A percentile compares a stretch with the other conserved stretches of the same genome.
These are phyloP conservation scores for Coemansia sp. DNA, from an alignment of 192 early-diverging fungal genomes.

Conservation along the genomic window DNA sequence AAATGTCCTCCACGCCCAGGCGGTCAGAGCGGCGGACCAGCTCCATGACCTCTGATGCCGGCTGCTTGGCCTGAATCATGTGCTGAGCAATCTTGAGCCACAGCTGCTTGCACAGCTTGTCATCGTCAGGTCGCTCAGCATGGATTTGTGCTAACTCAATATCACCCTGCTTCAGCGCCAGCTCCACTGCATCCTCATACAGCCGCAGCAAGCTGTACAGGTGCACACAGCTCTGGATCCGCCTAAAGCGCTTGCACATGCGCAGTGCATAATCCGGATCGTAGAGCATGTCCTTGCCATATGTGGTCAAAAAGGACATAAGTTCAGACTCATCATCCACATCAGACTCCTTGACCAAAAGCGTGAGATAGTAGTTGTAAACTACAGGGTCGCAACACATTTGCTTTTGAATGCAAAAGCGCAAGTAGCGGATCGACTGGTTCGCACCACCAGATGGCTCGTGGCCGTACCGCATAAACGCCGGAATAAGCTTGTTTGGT, in stretches of 20 bases:
- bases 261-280: conserved; percentile 90
- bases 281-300: conserved; percentile 77
- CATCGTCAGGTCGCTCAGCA: conserved; percentile 89
- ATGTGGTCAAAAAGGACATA: conserved; percentile 69
- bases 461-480: conserved; percentile 81
- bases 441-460: conserved; percentile 49
- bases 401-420: conserved; percentile 73
- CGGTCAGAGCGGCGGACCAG: conserved; percentile 74
- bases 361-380: conserved; percentile 88
- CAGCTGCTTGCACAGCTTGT: conserved; percentile 77
- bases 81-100: conserved; percentile 95
- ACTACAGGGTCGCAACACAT: conserved; percentile 83
- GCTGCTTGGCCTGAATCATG: conserved; percentile 79
- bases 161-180: conserved; percentile 82
- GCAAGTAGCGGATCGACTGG: conserved; percentile 87
- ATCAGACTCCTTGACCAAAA: conserved; percentile 34
- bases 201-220: conserved; percentile 85
- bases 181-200: conserved; percentile 89
- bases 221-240: conserved; percentile 85
- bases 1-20: conserved; percentile 90
- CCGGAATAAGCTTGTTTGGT: conserved; percentile 81
- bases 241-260: conserved; percentile 77
- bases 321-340: conserved; percentile 65
- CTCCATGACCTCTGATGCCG: conserved; percentile 86
- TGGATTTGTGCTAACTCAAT: conserved; percentile 88